phyloP scores from a whole-genome alignment of 108 stramenopile species.

The Stephanodiscus minutulus region DNA sequence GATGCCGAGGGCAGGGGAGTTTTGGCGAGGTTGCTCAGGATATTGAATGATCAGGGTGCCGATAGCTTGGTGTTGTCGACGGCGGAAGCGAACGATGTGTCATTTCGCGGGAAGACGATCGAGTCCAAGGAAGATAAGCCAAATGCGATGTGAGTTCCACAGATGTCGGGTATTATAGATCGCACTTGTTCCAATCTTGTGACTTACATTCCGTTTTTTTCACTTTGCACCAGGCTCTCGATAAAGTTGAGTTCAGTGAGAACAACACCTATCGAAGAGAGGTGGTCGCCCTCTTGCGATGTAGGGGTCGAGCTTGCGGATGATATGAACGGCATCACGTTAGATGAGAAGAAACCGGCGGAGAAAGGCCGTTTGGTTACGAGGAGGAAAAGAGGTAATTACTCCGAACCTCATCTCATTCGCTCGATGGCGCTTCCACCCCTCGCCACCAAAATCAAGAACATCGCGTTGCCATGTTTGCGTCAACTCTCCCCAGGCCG shows the following conservation, averaged over 20 bases:
- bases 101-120: background rate
- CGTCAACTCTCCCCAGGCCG: conserved; percentile 10
- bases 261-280: conserved; percentile 1
- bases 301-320: conserved; percentile 29
- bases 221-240: background rate
- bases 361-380: conserved; percentile 4
- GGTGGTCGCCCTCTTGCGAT: conserved; percentile 26
- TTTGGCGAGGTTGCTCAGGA: conserved; percentile 20
- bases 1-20: conserved; percentile 29
- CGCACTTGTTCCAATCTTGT: background rate
- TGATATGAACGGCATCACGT: conserved; percentile 24
- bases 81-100: background rate
- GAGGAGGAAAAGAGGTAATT: background rate
- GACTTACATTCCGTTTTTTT: background rate
- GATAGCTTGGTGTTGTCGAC: conserved; percentile 18
- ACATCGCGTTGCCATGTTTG: conserved; percentile 21
- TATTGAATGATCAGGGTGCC: conserved; percentile 43
- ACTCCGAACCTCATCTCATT: conserved; percentile 30
- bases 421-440: conserved; percentile 40
- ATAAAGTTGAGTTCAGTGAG: conserved; percentile 9
- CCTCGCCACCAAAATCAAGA: conserved; percentile 23
- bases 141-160: conserved; percentile 2
- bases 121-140: conserved; percentile 2
- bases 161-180: background rate
- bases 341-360: conserved; percentile 20